Evolutionary conservation across 257 asterid species (phyloP), one percentile per base, ranked within the genome.

Genomic region (Forsythia viridissima): DNA sequence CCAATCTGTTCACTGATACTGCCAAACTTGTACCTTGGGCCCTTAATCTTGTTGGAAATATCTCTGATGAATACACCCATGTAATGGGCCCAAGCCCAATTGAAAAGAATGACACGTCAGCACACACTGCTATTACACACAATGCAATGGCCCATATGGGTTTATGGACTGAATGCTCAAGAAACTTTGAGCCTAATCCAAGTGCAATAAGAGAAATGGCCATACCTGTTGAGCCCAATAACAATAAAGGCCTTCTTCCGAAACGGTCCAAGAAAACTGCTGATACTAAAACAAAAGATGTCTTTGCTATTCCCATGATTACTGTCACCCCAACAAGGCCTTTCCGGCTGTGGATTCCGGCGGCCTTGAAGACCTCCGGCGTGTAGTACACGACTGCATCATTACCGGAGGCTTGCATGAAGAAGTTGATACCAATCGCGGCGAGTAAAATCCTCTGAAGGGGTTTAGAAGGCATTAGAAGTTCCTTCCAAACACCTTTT

Each of bases 51-150:
- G 59, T 41, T 12, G 97, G 97, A 71, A 92, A 93, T 0, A 93
- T 86, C 84, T 93, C 96, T 1, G 89, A 85, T 0, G 97, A 86
- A 83, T 93, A 92, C 1, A 93, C 98, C 98, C 98, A 92, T 0
- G 98, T 93, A 3, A 93, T 86, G 13, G 98, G 97, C 79, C 98
- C 97, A 71, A 92, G 93, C 85, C 98, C 98, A 44, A 93, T 92
- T 0, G 98, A 93, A 85, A 92, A 93, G 79, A 93, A 93, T 1
- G 96, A 93, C 0, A 93, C 96, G 11, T 90, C 96, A 0, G 92
- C 93, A 44, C 95, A 93, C 0, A 93, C 96, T 0, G 96, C 88
- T 0, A 89, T 79, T 6, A 91, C 92, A 24, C 95, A 91, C 57
- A 93, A 7, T 0, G 89, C 96, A 5, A 92, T 92, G 41, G 97